These are phyloP conservation scores for Xylaria intraflava DNA, from an alignment of 495 filamentous ascomycete genomes.

Conservation along the genomic window DNA sequence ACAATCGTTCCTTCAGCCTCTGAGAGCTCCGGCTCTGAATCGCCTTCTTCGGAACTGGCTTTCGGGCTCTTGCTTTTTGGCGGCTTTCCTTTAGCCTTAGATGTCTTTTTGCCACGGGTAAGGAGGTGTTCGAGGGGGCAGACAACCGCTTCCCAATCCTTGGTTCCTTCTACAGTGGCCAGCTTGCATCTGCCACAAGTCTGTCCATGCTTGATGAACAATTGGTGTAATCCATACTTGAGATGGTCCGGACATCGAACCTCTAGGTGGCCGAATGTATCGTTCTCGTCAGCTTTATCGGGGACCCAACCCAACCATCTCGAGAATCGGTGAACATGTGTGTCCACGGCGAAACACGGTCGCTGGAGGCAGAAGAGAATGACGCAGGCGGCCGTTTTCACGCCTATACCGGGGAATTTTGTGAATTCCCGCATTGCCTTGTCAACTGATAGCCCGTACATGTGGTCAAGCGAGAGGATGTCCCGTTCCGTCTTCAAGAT, in stretches of 20 bases:
- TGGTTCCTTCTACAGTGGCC: conserved; percentile 36
- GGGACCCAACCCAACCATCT: conserved; percentile 84
- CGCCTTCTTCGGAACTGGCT: neutral
- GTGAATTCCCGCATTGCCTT: conserved; percentile 68
- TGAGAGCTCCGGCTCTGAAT: neutral
- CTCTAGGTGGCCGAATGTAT: conserved; percentile 75
- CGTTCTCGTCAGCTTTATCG: conserved; percentile 54
- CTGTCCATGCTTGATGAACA: conserved; percentile 83
- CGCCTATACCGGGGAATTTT: conserved; percentile 77
- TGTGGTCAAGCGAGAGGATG: conserved; percentile 63
- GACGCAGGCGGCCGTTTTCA: conserved; percentile 87
- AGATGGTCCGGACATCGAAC: conserved; percentile 72
- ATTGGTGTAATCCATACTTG: conserved; percentile 83
- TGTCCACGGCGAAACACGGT: conserved; percentile 80
- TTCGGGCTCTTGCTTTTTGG: neutral
- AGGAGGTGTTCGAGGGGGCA: conserved; percentile 48
- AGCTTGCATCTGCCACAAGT: conserved; percentile 71
- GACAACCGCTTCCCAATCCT: conserved; percentile 35
- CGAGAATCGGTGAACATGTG: conserved; percentile 73
- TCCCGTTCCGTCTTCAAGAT: conserved; percentile 20
- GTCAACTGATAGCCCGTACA: conserved; percentile 59
- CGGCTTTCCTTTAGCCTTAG: conserved; percentile 11
- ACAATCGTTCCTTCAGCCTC: neutral
- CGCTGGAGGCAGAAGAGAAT: conserved; percentile 70
- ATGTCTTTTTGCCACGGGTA: conserved; percentile 22